Evolutionary conservation across 2,329 filamentous ascomycete genomes (phyloP).

Genomic region (Colletotrichum nymphaeae): DNA sequence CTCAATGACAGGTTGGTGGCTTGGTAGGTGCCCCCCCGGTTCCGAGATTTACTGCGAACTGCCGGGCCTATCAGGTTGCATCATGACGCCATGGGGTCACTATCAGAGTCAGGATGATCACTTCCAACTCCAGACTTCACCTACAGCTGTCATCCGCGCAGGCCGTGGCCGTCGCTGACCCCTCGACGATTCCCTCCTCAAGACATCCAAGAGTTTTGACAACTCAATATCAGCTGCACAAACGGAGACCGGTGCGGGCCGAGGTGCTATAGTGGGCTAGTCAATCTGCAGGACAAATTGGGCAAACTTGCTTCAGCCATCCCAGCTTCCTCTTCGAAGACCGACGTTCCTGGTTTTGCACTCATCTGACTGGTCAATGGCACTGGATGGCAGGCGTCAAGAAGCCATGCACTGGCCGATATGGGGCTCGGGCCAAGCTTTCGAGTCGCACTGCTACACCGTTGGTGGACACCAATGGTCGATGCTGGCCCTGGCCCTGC

Average conservation of each 20-base stretch:
- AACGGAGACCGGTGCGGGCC: conserved; percentile 15
- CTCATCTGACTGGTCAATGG: background rate
- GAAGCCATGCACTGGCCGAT: conserved; percentile 6
- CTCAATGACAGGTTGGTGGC: background rate
- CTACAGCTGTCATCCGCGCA: conserved; percentile 8
- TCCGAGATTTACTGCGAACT: conserved; percentile 14
- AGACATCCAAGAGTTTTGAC: background rate
- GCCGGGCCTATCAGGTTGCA: conserved; percentile 25
- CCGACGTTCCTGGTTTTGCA: background rate
- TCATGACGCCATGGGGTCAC: conserved; percentile 6
- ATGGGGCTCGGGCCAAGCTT: conserved; percentile 5
- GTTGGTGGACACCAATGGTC: background rate
- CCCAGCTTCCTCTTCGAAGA: conserved; percentile 10
- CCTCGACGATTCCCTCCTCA: background rate
- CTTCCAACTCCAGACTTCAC: background rate
- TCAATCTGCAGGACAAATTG: background rate
- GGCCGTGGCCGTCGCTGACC: background rate
- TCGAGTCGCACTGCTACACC: background rate
- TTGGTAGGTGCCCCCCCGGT: background rate
- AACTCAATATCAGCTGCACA: background rate
- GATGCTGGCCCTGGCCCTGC: conserved; percentile 6
- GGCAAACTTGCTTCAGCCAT: conserved; percentile 11
- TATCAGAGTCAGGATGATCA: background rate
- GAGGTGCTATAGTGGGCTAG: conserved; percentile 30
- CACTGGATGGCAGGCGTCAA: conserved; percentile 1